phyloP scores from a whole-genome alignment of 129 eudicot species.

The Artemisia tridentata region DNA sequence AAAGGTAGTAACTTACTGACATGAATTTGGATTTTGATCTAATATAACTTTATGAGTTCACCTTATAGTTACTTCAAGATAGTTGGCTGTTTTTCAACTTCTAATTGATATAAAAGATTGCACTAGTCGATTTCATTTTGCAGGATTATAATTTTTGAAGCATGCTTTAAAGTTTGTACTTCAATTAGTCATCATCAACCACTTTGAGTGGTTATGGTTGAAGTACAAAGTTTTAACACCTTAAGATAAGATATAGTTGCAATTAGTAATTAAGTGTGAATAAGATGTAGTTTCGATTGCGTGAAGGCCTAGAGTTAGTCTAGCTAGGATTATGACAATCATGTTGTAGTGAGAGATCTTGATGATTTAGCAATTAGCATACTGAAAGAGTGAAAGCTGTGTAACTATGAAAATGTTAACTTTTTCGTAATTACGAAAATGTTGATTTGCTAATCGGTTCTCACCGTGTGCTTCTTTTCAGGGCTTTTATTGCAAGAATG shows the following conservation, averaged over 20 bases:
- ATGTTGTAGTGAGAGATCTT: not conserved
- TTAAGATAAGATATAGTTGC: too few species aligned
- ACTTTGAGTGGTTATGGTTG: too few species aligned
- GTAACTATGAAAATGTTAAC: not conserved
- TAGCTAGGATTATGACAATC: too few species aligned
- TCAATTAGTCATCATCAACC: too few species aligned
- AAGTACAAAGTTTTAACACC: too few species aligned
- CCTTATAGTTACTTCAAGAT: not conserved
- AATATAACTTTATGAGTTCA: constrained; percentile 1
- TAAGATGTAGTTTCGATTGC: too few species aligned
- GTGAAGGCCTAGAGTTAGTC: not conserved
- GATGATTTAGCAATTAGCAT: constrained; percentile 1
- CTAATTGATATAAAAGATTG: too few species aligned
- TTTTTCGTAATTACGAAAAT: not conserved
- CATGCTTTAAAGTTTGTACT: too few species aligned
- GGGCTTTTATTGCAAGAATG: constrained; percentile 89
- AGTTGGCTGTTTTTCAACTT: not conserved
- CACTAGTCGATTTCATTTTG: too few species aligned
- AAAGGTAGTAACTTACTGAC: constrained; percentile 45
- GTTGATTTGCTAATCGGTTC: constrained; percentile 24
- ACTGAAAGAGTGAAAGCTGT: not conserved
- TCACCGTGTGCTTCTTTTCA: constrained; percentile 42
- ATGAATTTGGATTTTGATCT: not conserved
- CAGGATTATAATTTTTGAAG: too few species aligned
- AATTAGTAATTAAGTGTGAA: too few species aligned